These are phyloP conservation scores for Closterium sp. DNA, from an alignment of 139 green algal genomes.

Conservation along the genomic window DNA sequence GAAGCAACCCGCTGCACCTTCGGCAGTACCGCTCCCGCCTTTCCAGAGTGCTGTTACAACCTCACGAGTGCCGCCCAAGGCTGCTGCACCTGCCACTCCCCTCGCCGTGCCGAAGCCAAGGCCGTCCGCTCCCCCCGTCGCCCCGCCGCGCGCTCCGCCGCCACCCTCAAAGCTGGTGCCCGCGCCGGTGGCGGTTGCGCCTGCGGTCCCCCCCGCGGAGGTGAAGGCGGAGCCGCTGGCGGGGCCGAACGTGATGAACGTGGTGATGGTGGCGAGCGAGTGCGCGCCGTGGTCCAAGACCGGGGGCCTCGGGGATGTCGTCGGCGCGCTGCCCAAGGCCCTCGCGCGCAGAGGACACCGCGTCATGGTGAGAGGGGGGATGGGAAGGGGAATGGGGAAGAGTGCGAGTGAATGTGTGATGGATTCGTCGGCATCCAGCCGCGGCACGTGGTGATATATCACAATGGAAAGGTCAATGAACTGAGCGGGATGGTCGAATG, in stretches of 20 bases:
- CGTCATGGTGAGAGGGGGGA: conserved; percentile 62
- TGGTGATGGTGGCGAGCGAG: conserved; percentile 95
- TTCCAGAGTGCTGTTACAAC: background rate
- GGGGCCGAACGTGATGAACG: conserved; percentile 52
- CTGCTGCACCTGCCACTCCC: background rate
- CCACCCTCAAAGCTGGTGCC: conserved; percentile 6
- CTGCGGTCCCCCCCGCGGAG: conserved; percentile 5
- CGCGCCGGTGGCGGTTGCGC: background rate
- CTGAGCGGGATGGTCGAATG: background rate
- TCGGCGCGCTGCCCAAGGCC: conserved; percentile 80
- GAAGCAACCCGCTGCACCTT: background rate
- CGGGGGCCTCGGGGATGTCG: conserved; percentile 87
- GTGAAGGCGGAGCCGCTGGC: conserved; percentile 40
- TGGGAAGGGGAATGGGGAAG: background rate
- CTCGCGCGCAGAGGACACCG: conserved; percentile 63
- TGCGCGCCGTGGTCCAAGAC: conserved; percentile 97
- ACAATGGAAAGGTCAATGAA: no score
- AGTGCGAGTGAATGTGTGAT: no score
- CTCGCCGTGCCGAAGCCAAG: background rate
- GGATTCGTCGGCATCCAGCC: no score
- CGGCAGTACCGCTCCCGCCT: background rate
- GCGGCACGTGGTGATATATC: no score
- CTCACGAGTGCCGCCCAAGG: background rate
- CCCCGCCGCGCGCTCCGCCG: background rate
- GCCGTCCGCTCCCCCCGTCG: background rate